phyloP scores from a whole-genome alignment of 2,329 filamentous ascomycete genomes.

The Aschersonia sp. region DNA sequence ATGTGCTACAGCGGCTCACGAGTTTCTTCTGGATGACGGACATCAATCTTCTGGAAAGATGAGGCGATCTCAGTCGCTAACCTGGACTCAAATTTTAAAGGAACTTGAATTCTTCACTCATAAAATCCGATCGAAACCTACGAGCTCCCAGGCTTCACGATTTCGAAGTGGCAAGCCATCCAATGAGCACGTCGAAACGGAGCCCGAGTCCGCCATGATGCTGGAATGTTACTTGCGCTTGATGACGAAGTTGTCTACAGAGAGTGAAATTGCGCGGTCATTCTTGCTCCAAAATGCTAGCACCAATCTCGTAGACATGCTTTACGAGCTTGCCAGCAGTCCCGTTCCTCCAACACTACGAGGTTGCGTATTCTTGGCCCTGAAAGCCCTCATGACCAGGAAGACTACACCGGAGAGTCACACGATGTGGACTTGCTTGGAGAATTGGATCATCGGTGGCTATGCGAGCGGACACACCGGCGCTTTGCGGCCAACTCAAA shows the following conservation, averaged over 20 bases:
- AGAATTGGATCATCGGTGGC: constrained; percentile 61
- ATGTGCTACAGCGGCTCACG: constrained; percentile 73
- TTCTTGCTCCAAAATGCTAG: constrained; percentile 55
- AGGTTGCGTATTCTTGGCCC: constrained; percentile 68
- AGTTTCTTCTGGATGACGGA: constrained; percentile 79
- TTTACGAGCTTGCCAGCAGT: constrained; percentile 68
- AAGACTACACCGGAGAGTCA: constrained; percentile 56
- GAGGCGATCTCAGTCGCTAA: constrained; percentile 70
- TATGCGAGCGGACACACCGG: constrained; percentile 26
- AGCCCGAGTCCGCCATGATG: constrained; percentile 93
- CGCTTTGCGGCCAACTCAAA: constrained; percentile 17
- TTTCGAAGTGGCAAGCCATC: constrained; percentile 47
- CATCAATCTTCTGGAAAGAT: constrained; percentile 62
- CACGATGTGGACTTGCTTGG: constrained; percentile 66
- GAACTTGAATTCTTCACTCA: constrained; percentile 76
- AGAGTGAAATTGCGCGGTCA: constrained; percentile 57
- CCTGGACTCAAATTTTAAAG: constrained; percentile 84
- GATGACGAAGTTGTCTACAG: constrained; percentile 64
- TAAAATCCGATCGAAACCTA: constrained; percentile 61
- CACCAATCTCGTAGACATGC: constrained; percentile 56
- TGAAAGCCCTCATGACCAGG: constrained; percentile 61
- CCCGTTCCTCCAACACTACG: constrained; percentile 63
- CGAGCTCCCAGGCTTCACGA: constrained; percentile 20
- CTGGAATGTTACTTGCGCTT: constrained; percentile 85
- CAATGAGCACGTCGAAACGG: constrained; percentile 57